Evolutionary conservation across 495 filamentous ascomycete species (phyloP).

Genomic region (Trichoderma erinaceum): DNA sequence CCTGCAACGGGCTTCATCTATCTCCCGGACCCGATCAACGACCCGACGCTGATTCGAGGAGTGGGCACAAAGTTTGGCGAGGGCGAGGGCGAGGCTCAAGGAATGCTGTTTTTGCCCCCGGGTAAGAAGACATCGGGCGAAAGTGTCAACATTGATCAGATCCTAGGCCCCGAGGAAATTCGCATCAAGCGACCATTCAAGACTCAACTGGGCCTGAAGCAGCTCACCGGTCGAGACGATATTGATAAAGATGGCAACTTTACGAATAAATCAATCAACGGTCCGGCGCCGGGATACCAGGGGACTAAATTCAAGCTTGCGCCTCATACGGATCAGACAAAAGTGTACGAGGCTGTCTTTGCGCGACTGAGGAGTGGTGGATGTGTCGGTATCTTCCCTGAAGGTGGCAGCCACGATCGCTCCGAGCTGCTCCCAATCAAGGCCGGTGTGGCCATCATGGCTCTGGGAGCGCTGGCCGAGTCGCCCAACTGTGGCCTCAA

Average conservation of each 20-base stretch:
- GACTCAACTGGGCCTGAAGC: constrained; percentile 57
- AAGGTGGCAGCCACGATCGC: constrained; percentile 95
- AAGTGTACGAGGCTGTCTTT: constrained; percentile 92
- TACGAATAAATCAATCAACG: constrained; percentile 43
- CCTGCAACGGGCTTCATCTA: constrained; percentile 75
- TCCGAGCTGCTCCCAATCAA: constrained; percentile 91
- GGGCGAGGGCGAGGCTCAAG: constrained; percentile 62
- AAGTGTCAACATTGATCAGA: constrained; percentile 72
- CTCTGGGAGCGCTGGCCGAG: constrained; percentile 83
- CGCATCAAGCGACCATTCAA: constrained; percentile 81
- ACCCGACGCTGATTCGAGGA: constrained; percentile 80
- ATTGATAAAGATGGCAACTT: constrained; percentile 53
- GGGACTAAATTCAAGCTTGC: constrained; percentile 81
- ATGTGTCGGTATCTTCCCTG: constrained; percentile 94
- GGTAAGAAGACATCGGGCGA: constrained; percentile 68
- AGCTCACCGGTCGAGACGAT: constrained; percentile 73
- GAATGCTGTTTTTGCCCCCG: constrained; percentile 78
- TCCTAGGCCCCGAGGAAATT: constrained; percentile 74
- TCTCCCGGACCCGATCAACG: constrained; percentile 78
- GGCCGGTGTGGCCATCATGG: constrained; percentile 98
- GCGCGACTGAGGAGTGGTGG: constrained; percentile 70
- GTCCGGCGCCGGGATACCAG: constrained; percentile 55
- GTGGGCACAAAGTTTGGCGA: constrained; percentile 78
- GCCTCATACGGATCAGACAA: constrained; percentile 88
- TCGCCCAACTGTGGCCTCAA: constrained; percentile 86